These are phyloP conservation scores for Solanum raphanifolium DNA, from an alignment of 257 asterid genomes.

Conservation along the genomic window DNA sequence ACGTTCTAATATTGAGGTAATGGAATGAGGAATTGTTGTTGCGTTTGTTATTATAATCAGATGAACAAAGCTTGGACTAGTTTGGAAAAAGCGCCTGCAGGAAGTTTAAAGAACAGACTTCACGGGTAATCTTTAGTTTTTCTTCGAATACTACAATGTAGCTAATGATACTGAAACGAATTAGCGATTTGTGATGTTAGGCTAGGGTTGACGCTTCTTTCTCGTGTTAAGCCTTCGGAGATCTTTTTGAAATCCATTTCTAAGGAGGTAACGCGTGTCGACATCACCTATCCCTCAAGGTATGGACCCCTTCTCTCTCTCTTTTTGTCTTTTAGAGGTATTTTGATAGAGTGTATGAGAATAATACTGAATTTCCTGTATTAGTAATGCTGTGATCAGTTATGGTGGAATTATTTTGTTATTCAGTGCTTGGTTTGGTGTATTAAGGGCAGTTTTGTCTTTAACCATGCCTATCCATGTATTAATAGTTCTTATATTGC, in stretches of 20 bases:
- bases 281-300: constrained; percentile 78
- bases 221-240: constrained; percentile 89
- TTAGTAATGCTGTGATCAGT: neutral
- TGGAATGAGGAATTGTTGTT: neutral
- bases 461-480: neutral
- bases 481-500: neutral
- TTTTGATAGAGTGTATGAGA: neutral
- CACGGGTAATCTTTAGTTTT: constrained; percentile 47
- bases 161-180: neutral
- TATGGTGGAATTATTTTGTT: neutral
- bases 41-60: constrained; percentile 18
- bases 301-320: neutral
- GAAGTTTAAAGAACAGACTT: constrained; percentile 68
- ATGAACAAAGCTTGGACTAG: constrained; percentile 82
- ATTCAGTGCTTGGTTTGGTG: neutral
- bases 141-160: neutral
- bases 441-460: neutral
- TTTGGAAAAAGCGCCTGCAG: constrained; percentile 79
- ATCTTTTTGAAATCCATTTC: constrained; percentile 86
- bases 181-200: constrained; percentile 22
- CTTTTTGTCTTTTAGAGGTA: neutral
- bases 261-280: constrained; percentile 55
- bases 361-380: neutral
- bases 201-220: constrained; percentile 73
- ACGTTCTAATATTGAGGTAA: neutral